These are phyloP conservation scores for Platanthera zijinensis DNA, from an alignment of 106 monocot genomes.

Conservation along the genomic window DNA sequence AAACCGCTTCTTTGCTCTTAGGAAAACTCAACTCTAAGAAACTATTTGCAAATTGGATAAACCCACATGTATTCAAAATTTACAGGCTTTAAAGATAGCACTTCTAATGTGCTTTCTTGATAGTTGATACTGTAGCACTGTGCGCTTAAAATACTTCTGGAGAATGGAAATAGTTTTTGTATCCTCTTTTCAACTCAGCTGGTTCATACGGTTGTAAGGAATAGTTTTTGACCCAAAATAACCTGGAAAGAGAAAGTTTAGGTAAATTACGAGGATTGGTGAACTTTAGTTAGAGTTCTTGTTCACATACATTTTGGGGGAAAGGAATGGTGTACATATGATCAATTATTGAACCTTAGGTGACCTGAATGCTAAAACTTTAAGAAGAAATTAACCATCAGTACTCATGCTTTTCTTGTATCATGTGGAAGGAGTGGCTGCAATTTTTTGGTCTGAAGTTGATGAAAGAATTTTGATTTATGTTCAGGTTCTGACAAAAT, in stretches of 20 bases:
- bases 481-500: not conserved
- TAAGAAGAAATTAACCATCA: not conserved
- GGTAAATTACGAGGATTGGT: not conserved
- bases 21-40: too few species aligned
- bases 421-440: not conserved
- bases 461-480: not conserved
- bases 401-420: not conserved
- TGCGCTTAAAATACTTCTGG: not conserved
- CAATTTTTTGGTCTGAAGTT: not conserved
- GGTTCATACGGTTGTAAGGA: not conserved
- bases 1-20: too few species aligned
- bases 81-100: not conserved
- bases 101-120: not conserved
- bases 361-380: not conserved
- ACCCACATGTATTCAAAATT: not conserved
- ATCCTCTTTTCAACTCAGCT: not conserved
- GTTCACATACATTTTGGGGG: not conserved
- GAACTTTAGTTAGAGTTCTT: not conserved
- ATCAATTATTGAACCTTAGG: not conserved
- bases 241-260: not conserved
- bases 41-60: too few species aligned
- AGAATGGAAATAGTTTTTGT: not conserved
- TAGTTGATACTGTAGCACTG: not conserved
- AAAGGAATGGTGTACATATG: not conserved
- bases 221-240: not conserved